Evolutionary conservation across 345 rosid genomes (phyloP).

Genomic region (Sapria himalayana): DNA sequence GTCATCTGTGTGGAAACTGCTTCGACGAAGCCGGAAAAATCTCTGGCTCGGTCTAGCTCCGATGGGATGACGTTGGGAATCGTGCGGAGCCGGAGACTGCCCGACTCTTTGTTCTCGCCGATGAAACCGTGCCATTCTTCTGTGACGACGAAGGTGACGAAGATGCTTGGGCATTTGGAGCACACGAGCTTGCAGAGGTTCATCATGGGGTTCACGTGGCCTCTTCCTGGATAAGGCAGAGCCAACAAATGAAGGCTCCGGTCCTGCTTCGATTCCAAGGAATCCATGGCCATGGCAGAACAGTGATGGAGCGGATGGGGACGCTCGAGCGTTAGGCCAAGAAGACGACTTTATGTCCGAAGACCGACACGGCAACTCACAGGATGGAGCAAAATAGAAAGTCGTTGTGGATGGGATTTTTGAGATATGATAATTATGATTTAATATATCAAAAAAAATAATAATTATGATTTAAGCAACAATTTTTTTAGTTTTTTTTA

Average conservation of each 20-base stretch:
- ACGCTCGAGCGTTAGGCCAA: no score
- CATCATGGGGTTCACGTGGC: slow-evolving; percentile 58
- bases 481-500: no score
- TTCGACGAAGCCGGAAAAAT: slow-evolving; percentile 18
- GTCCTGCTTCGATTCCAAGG: neutral
- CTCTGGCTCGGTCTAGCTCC: slow-evolving; percentile 16
- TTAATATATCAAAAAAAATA: no score
- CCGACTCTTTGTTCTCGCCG: slow-evolving; percentile 17
- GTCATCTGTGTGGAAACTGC: slow-evolving; percentile 24
- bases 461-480: no score
- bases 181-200: slow-evolving; percentile 28
- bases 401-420: no score
- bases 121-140: slow-evolving; percentile 51
- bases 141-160: slow-evolving; percentile 37
- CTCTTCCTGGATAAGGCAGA: slow-evolving; percentile 43
- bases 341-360: no score
- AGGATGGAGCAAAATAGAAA: no score
- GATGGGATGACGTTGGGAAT: slow-evolving; percentile 34
- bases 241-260: slow-evolving; percentile 25
- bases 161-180: slow-evolving; percentile 14
- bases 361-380: no score
- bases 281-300: no score
- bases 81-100: slow-evolving; percentile 14
- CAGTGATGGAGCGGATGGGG: no score
- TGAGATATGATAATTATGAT: no score